Percentiles rank a stretch among this genome's conserved stretches.
Evolutionary conservation across 495 filamentous ascomycete genomes (phyloP).

Genomic region (Jackrogersella minutella): DNA sequence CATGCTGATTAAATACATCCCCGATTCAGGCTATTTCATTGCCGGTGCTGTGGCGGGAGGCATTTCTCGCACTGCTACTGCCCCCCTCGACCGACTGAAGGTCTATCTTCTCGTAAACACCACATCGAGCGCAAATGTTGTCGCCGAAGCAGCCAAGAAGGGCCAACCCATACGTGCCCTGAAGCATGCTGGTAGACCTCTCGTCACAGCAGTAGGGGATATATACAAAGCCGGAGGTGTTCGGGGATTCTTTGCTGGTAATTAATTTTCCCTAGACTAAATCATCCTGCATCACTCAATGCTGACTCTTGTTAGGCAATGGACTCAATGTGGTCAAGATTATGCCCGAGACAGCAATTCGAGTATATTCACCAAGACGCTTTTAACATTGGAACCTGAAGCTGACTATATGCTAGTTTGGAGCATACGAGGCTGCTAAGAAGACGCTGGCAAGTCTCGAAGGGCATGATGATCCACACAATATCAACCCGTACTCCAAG

Average conservation of each 20-base stretch:
- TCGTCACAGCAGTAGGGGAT: slow-evolving; percentile 73
- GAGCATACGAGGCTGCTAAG: slow-evolving; percentile 95
- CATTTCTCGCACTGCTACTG: slow-evolving; percentile 90
- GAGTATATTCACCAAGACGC: slow-evolving; percentile 43
- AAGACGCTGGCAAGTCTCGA: slow-evolving; percentile 84
- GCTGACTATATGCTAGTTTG: slow-evolving; percentile 65
- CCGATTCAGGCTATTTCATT: slow-evolving; percentile 91
- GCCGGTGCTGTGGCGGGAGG: slow-evolving; percentile 93
- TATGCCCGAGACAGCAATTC: slow-evolving; percentile 97
- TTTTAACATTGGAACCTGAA: not conserved
- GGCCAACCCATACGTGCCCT: slow-evolving; percentile 73
- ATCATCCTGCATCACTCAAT: not conserved
- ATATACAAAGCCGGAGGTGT: slow-evolving; percentile 90
- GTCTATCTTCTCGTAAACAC: slow-evolving; percentile 97
- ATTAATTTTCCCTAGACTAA: slow-evolving; percentile 37
- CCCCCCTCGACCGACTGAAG: slow-evolving; percentile 94
- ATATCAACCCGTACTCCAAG: slow-evolving; percentile 81
- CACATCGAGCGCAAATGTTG: slow-evolving; percentile 61
- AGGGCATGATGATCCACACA: slow-evolving; percentile 82
- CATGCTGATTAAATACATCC: slow-evolving; percentile 62
- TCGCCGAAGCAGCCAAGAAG: slow-evolving; percentile 71
- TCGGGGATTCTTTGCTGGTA: slow-evolving; percentile 93
- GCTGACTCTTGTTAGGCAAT: slow-evolving; percentile 70
- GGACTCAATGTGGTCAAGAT: slow-evolving; percentile 97
- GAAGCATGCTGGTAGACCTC: slow-evolving; percentile 70